A percentile compares a stretch with the other conserved stretches of the same genome.
These are phyloP conservation scores for Pythium dissotocum DNA, from an alignment of 352 stramenopile genomes.

Conservation along the genomic window DNA sequence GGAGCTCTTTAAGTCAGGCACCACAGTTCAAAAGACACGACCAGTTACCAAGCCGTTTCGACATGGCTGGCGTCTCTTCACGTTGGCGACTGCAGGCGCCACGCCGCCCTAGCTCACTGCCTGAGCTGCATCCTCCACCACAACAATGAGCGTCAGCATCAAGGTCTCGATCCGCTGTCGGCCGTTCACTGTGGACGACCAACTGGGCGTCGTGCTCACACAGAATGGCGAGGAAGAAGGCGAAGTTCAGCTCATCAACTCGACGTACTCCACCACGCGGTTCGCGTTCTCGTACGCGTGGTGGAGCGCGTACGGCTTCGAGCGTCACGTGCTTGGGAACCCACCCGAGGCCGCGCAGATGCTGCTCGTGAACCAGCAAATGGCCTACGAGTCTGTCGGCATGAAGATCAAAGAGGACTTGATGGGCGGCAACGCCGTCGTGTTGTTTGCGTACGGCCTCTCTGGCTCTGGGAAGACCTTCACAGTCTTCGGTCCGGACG, in stretches of 20 bases:
- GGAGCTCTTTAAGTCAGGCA: no score
- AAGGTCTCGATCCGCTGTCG: constrained; percentile 88
- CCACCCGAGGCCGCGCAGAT: constrained; percentile 74
- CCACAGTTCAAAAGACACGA: background rate
- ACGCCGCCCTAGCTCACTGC: background rate
- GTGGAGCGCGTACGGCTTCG: constrained; percentile 94
- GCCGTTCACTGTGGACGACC: constrained; percentile 89
- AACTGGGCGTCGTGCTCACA: constrained; percentile 90
- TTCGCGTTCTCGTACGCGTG: constrained; percentile 93
- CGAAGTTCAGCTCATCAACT: constrained; percentile 93
- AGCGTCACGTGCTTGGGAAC: constrained; percentile 82
- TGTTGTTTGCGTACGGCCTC: constrained; percentile 93
- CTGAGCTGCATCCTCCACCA: background rate
- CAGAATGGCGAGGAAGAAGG: constrained; percentile 92
- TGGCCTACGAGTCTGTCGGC: constrained; percentile 88
- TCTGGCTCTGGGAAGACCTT: constrained; percentile 93
- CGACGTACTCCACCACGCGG: constrained; percentile 90
- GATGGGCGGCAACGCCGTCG: constrained; percentile 90
- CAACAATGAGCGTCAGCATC: constrained; percentile 86
- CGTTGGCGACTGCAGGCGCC: background rate
- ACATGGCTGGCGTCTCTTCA: background rate
- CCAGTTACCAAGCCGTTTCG: background rate
- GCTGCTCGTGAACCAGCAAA: constrained; percentile 89
- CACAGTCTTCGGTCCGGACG: constrained; percentile 93
- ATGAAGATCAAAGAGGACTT: constrained; percentile 93